Conservation (phyloP, 139 green algal species). For the Pseudopediastrum boryanum region DNA sequence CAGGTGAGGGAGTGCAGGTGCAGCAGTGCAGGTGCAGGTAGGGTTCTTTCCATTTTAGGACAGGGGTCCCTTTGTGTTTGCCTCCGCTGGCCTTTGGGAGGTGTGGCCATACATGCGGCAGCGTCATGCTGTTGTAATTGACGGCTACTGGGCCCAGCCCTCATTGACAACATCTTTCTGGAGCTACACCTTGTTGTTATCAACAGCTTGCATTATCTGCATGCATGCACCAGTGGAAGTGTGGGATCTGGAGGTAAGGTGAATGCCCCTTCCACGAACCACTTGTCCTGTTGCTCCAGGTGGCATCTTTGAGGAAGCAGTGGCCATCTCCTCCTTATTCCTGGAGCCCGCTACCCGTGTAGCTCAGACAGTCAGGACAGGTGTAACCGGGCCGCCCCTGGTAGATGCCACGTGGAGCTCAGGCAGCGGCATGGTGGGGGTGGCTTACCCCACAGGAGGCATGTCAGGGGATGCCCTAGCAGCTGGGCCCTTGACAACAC, state of each 20-base stretch:
- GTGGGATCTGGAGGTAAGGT: neutral
- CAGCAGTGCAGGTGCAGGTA: neutral
- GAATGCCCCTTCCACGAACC: neutral
- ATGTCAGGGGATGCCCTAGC: constrained; percentile 31
- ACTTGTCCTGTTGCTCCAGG: constrained; percentile 3
- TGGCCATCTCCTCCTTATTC: constrained; percentile 53
- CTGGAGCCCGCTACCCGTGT: constrained; percentile 26
- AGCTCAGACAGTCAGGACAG: constrained; percentile 5
- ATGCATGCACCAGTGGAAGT: neutral
- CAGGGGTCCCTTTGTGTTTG: neutral
- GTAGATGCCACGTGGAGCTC: neutral
- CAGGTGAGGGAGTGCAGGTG: neutral
- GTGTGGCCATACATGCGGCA: neutral
- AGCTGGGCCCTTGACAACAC: constrained; percentile 37
- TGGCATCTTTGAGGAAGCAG: constrained; percentile 71
- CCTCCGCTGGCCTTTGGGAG: neutral
- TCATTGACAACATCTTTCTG: neutral
- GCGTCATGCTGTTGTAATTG: too few species aligned
- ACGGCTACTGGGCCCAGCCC: too few species aligned
- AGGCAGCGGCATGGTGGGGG: constrained; percentile 12
- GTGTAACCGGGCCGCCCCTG: neutral
- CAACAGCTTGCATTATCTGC: neutral
- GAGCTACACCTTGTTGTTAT: neutral
- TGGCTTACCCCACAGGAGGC: constrained; percentile 33
- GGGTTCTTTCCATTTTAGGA: neutral